Percentiles rank a stretch among this genome's conserved stretches.
Conservation (phyloP, 1,284 basidiomycete genomes). For the Dichomitus squalens region DNA sequence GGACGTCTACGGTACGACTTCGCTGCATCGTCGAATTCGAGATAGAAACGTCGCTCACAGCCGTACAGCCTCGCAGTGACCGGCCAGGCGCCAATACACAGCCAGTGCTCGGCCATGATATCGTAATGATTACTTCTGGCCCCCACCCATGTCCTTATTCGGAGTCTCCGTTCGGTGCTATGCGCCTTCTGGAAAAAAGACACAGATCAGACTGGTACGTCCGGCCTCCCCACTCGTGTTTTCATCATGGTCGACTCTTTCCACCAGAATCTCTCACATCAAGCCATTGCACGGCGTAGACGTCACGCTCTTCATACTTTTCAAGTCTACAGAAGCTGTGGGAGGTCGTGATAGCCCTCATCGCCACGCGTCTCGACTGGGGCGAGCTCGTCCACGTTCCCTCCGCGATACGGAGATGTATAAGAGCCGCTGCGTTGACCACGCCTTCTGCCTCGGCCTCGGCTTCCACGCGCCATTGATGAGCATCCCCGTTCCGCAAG, state of each 20-base stretch:
- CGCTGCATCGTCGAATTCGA: constrained; percentile 1
- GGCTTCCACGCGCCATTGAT: constrained; percentile 5
- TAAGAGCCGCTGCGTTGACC: constrained; percentile 5
- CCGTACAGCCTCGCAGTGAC: constrained; percentile 6
- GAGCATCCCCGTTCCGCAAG: neutral
- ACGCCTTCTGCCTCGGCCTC: neutral
- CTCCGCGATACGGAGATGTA: constrained; percentile 6
- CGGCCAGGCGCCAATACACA: constrained; percentile 8
- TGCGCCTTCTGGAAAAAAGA: constrained; percentile 17
- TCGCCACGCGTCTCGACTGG: constrained; percentile 12
- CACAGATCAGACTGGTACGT: constrained; percentile 10
- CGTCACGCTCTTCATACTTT: constrained; percentile 6
- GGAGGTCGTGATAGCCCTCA: constrained; percentile 13
- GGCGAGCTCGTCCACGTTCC: constrained; percentile 16
- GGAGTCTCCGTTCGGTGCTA: constrained; percentile 10
- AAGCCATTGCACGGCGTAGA: constrained; percentile 9
- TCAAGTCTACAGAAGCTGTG: constrained; percentile 22
- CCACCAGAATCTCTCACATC: constrained; percentile 20
- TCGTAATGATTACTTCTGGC: constrained; percentile 3
- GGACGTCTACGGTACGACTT: constrained; percentile 2
- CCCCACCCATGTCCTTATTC: neutral
- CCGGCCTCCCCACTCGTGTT: constrained; percentile 20
- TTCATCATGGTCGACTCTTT: constrained; percentile 18
- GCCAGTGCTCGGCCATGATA: constrained; percentile 5
- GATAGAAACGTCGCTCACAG: constrained; percentile 3